Conservation (phyloP, 805 yeast genomes). For the Starmerella floris region DNA sequence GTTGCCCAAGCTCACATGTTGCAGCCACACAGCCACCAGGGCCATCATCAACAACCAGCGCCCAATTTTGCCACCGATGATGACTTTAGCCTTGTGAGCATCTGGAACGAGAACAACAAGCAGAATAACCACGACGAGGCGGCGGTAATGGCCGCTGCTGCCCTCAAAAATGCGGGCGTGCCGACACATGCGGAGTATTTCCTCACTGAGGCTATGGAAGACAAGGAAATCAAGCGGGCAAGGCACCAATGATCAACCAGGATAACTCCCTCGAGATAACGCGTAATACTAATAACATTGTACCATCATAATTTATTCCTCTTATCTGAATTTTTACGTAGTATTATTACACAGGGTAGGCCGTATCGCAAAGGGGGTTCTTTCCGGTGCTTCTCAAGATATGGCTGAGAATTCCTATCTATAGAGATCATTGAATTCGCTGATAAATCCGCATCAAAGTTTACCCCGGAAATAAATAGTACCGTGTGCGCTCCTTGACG, state of each 20-base stretch:
- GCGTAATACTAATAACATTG: no score
- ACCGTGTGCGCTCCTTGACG: no score
- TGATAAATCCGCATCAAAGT: no score
- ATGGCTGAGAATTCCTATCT: no score
- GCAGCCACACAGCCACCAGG: background rate
- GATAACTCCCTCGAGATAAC: no score
- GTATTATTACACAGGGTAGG: no score
- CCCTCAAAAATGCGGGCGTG: background rate
- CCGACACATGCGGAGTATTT: background rate
- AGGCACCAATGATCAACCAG: background rate
- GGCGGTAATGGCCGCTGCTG: background rate
- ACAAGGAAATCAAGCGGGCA: background rate
- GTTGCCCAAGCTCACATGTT: background rate
- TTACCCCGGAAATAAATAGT: no score
- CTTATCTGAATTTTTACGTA: no score
- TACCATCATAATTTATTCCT: background rate
- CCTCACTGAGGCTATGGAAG: background rate
- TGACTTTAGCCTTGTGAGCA: slow-evolving; percentile 1
- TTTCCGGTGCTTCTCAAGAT: no score
- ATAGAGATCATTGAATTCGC: no score
- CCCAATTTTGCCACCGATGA: background rate
- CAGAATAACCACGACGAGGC: background rate
- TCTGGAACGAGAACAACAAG: slow-evolving; percentile 1
- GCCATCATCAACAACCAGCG: background rate
- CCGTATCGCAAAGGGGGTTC: no score